Conservation (phyloP, 345 rosid genomes). For the Rhizophora apiculata region DNA sequence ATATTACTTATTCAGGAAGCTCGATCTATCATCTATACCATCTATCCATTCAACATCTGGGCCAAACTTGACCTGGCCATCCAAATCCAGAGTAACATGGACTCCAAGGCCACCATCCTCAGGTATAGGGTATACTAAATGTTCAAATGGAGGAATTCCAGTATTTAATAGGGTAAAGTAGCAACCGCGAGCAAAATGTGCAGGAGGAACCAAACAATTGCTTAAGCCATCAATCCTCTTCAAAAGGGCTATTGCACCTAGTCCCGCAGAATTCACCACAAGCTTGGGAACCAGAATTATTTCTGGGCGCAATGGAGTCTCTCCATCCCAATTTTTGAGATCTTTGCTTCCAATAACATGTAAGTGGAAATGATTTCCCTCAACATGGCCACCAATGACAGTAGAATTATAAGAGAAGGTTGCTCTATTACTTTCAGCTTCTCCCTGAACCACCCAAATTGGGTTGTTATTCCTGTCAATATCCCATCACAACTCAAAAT, state of each 20-base stretch:
- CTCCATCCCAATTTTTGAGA: conserved; percentile 44
- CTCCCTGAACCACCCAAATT: conserved; percentile 63
- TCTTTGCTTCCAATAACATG: conserved; percentile 46
- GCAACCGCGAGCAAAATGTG: conserved; percentile 77
- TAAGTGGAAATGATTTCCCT: conserved; percentile 51
- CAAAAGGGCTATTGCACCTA: conserved; percentile 66
- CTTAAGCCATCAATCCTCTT: conserved; percentile 59
- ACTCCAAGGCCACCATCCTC: conserved; percentile 94
- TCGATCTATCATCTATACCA: conserved; percentile 49
- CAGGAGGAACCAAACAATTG: conserved; percentile 42
- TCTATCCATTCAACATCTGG: conserved; percentile 93
- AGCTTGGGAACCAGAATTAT: conserved; percentile 60
- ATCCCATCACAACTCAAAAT: conserved; percentile 34
- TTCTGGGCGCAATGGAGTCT: conserved; percentile 35
- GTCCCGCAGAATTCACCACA: conserved; percentile 80
- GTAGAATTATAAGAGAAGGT: conserved; percentile 75
- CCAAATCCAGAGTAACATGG: conserved; percentile 86
- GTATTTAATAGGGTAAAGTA: conserved; percentile 63
- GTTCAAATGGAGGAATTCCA: conserved; percentile 52
- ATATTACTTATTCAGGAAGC: conserved; percentile 71
- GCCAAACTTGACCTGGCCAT: conserved; percentile 85
- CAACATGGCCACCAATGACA: conserved; percentile 60
- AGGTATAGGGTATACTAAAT: conserved; percentile 79
- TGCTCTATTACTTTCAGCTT: conserved; percentile 63
- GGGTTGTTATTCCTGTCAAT: conserved; percentile 33